phyloP scores from a whole-genome alignment of 148 eudicot genomes.

The Persicaria maculosa region DNA sequence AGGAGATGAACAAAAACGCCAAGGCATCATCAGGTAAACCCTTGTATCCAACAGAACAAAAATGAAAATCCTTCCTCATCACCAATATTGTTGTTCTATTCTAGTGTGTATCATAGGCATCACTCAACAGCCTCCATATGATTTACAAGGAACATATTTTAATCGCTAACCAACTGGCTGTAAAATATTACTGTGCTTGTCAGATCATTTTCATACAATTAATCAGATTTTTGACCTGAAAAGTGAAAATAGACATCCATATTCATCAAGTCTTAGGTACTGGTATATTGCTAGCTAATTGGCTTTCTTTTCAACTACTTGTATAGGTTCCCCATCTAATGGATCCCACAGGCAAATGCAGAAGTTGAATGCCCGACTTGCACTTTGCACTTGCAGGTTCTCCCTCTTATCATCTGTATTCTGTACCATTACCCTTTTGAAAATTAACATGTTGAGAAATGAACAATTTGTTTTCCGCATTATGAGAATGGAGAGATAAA shows the following conservation, averaged over 20 bases:
- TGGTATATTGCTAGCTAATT: too few relatives aligned
- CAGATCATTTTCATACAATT: too few relatives aligned
- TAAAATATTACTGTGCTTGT: too few relatives aligned
- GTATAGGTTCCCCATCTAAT: constrained; percentile 50
- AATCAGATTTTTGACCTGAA: neutral
- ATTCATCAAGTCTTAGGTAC: neutral
- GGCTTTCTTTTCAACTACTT: too few relatives aligned
- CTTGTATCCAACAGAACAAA: neutral
- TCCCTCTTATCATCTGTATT: neutral
- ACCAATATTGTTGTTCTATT: too few relatives aligned
- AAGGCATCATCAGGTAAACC: constrained; percentile 6
- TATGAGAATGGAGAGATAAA: neutral
- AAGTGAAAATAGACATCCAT: neutral
- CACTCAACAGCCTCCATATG: too few relatives aligned
- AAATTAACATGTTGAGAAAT: neutral
- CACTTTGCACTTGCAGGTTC: constrained; percentile 94
- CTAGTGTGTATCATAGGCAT: too few relatives aligned
- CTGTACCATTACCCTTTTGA: neutral
- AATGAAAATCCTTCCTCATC: too few relatives aligned
- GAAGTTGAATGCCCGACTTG: constrained; percentile 99
- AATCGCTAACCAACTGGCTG: too few relatives aligned
- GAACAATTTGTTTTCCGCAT: too few relatives aligned
- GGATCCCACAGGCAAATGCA: constrained; percentile 57
- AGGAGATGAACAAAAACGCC: constrained; percentile 2
- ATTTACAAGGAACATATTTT: too few relatives aligned